phyloP scores from a whole-genome alignment of 225 moss, liverwort and hornwort species.

The Rhytidiadelphus loreus region DNA sequence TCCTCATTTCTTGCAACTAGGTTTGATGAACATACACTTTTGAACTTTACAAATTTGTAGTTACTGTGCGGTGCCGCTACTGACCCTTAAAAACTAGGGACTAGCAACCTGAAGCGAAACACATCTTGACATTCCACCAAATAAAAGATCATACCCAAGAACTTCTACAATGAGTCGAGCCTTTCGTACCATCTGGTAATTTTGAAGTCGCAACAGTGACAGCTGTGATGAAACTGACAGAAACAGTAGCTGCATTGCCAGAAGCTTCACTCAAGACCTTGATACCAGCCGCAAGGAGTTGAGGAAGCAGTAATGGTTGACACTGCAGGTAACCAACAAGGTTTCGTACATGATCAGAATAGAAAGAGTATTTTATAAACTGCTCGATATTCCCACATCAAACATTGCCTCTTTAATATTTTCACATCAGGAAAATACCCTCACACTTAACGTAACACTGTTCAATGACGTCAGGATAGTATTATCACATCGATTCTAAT shows the following conservation, averaged over 20 bases:
- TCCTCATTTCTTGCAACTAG: background rate
- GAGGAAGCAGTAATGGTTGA: slow-evolving; percentile 67
- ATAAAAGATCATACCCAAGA: background rate
- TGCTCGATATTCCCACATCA: background rate
- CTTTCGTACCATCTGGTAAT: slow-evolving; percentile 20
- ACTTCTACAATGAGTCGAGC: background rate
- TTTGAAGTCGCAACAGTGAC: slow-evolving; percentile 34
- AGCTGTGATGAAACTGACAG: slow-evolving; percentile 52
- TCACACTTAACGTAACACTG: background rate
- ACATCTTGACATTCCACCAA: background rate
- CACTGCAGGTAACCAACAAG: slow-evolving; percentile 24
- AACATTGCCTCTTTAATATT: background rate
- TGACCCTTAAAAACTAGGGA: background rate
- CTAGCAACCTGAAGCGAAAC: background rate
- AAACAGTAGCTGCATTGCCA: slow-evolving; percentile 37
- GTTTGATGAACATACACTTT: background rate
- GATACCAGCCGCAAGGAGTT: slow-evolving; percentile 72
- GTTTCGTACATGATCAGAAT: background rate
- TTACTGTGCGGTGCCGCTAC: background rate
- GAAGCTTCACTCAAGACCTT: slow-evolving; percentile 62
- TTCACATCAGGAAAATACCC: background rate
- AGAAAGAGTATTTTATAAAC: background rate
- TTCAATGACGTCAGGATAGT: background rate
- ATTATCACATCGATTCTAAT: background rate
- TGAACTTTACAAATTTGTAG: background rate